Evolutionary conservation across 345 rosid genomes (phyloP), one percentile per base, ranked within the genome.

Genomic region (Acer saccharum): DNA sequence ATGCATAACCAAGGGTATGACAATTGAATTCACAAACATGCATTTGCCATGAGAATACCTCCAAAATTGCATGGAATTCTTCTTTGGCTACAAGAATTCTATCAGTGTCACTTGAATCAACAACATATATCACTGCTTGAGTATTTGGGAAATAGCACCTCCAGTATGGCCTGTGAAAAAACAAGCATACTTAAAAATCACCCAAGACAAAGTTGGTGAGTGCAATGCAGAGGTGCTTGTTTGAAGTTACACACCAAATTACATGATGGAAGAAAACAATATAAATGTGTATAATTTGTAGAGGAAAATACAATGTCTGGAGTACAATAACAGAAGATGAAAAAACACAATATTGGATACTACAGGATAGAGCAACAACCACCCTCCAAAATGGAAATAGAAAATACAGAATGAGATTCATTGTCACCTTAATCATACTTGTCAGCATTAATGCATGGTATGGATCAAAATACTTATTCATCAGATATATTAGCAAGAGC

Each of bases 81-180:
- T 92, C 97, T 85, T 92, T 92, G 29, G 97, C 94, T 76, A 86
- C 87, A 61, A 75, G 83, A 54, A 92, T 84, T 82, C 97, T 89
- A 75, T 90, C 94, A 13, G 89, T 86, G 73, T 92, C 97, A 81
- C 97, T 90, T 69, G 94, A 92, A 83, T 92, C 97, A 67, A 92
- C 89, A 63, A 92, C 97, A 81, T 90, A 92, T 48, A 92, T 88
- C 55, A 92, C 82, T 65, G 91, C 97, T 74, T 90, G 91, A 23
- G 97, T 90, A 78, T 92, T 92, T 71, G 97, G 97, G 68, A 92
- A 92, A 83, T 89, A 92, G 82, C 97, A 90, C 78, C 97, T 86
- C 97, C 94, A 92, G 66, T 90, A 92, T 62, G 97, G 97, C 88
- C 97, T 92, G 89, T 52, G 46, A 44, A 55, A 23, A 58, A 23